Evolutionary conservation across 805 yeast species (phyloP).

Genomic region (Kluyveromyces nonfermentans): DNA sequence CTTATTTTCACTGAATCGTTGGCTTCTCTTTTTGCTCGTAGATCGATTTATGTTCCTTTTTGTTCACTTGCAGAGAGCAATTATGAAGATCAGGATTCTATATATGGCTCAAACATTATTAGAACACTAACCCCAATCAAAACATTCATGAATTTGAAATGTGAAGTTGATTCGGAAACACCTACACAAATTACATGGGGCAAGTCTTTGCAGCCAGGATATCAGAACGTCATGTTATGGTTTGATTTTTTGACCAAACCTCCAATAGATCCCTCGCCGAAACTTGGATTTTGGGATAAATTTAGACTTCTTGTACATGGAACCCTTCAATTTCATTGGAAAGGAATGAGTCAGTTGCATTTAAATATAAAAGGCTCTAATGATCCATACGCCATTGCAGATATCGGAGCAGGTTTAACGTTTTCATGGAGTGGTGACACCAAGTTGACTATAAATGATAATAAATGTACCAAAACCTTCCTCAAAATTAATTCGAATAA

Average conservation of each 20-base stretch:
- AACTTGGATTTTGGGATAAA: conserved; percentile 69
- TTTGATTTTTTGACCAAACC: conserved; percentile 63
- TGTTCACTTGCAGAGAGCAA: conserved; percentile 38
- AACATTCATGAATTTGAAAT: conserved; percentile 40
- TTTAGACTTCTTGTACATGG: conserved; percentile 48
- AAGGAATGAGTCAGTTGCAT: conserved; percentile 41
- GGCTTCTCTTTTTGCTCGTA: conserved; percentile 34
- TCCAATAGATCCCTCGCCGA: conserved; percentile 53
- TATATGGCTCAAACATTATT: conserved; percentile 49
- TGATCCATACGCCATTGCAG: conserved; percentile 49
- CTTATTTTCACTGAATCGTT: conserved; percentile 51
- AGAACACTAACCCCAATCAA: conserved; percentile 60
- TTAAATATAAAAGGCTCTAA: conserved; percentile 53
- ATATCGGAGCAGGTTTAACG: conserved; percentile 52
- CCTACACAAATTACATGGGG: conserved; percentile 56
- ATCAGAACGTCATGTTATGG: conserved; percentile 51
- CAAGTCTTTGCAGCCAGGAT: conserved; percentile 50
- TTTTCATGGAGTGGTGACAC: conserved; percentile 57
- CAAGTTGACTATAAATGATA: conserved; percentile 40
- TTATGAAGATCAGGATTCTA: conserved; percentile 33
- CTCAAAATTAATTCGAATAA: conserved; percentile 44
- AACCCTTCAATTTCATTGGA: conserved; percentile 37
- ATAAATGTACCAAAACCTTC: conserved; percentile 40
- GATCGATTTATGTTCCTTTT: conserved; percentile 47
- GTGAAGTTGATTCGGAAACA: conserved; percentile 35